These are phyloP conservation scores for Platanthera zijinensis DNA, from an alignment of 106 monocot species.

Conservation along the genomic window DNA sequence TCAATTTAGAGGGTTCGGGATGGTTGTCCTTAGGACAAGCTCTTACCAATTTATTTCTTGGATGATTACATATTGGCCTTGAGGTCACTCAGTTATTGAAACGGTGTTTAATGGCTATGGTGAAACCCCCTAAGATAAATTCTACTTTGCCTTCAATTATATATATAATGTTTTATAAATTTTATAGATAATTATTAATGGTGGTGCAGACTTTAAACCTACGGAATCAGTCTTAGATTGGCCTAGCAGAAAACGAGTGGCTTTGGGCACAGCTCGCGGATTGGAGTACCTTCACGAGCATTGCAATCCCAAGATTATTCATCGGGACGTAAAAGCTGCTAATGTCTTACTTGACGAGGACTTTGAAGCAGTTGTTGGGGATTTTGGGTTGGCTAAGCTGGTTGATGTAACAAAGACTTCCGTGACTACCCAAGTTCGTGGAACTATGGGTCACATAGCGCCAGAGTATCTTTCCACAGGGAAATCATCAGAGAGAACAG, in stretches of 20 bases:
- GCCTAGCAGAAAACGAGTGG: slow-evolving; percentile 37
- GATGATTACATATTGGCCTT: too few relatives aligned
- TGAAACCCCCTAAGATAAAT: too few relatives aligned
- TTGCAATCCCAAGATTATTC: slow-evolving; percentile 56
- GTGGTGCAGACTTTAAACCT: slow-evolving; percentile 46
- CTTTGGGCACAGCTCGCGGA: slow-evolving; percentile 69
- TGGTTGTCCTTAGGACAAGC: too few relatives aligned
- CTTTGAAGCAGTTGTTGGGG: slow-evolving; percentile 50
- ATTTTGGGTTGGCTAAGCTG: slow-evolving; percentile 51
- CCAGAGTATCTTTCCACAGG: slow-evolving; percentile 52
- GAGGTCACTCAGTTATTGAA: too few relatives aligned
- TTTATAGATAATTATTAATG: neutral
- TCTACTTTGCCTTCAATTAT: too few relatives aligned
- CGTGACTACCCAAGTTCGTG: slow-evolving; percentile 39
- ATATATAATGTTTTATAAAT: neutral
- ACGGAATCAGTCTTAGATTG: slow-evolving; percentile 52
- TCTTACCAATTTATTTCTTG: too few relatives aligned
- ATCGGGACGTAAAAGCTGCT: slow-evolving; percentile 62
- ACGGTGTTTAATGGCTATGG: too few relatives aligned
- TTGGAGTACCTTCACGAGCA: slow-evolving; percentile 69
- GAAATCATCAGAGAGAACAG: slow-evolving; percentile 42
- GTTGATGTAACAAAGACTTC: slow-evolving; percentile 39
- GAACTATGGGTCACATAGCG: slow-evolving; percentile 62
- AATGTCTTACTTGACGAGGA: slow-evolving; percentile 45
- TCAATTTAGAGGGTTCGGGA: too few relatives aligned